These are phyloP conservation scores for Zasmidium angulare DNA, from an alignment of 2,329 filamentous ascomycete genomes.

Conservation along the genomic window DNA sequence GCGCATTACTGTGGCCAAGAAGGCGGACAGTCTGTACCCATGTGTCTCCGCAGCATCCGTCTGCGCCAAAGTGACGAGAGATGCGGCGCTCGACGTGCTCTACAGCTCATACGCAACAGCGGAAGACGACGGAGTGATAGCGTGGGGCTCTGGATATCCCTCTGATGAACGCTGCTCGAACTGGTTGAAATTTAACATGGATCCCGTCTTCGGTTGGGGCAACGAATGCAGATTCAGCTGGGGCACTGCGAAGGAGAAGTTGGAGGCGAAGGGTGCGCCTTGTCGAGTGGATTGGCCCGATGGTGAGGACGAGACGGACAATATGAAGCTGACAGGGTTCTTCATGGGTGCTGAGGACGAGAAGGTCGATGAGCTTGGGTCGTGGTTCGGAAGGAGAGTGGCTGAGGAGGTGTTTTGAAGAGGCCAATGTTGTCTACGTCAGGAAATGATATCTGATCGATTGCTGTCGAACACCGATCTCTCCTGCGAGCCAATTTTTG, in stretches of 20 bases:
- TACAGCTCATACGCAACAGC: constrained; percentile 56
- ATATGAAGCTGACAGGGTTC: constrained; percentile 72
- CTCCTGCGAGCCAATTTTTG: too few species aligned
- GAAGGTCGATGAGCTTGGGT: constrained; percentile 64
- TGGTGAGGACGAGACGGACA: constrained; percentile 67
- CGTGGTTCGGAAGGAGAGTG: constrained; percentile 79
- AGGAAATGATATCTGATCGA: too few species aligned
- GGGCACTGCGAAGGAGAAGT: constrained; percentile 90
- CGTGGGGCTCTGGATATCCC: constrained; percentile 92
- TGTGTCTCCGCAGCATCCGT: constrained; percentile 92
- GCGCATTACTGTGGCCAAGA: constrained; percentile 56
- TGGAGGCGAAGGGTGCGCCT: constrained; percentile 71
- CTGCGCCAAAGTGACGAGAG: constrained; percentile 92
- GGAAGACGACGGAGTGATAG: constrained; percentile 31
- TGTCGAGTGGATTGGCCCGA: constrained; percentile 78
- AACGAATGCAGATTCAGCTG: constrained; percentile 91
- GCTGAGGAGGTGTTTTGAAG: constrained; percentile 69
- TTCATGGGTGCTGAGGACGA: constrained; percentile 54
- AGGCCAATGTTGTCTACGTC: too few species aligned
- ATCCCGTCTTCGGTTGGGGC: constrained; percentile 94
- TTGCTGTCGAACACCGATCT: too few species aligned
- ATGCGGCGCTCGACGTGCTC: constrained; percentile 80
- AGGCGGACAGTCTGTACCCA: constrained; percentile 89
- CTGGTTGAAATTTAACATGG: constrained; percentile 85
- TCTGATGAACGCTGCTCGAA: constrained; percentile 75